Evolutionary conservation across 768 basidiomycete species (phyloP).

Genomic region (Mycena polygramma): DNA sequence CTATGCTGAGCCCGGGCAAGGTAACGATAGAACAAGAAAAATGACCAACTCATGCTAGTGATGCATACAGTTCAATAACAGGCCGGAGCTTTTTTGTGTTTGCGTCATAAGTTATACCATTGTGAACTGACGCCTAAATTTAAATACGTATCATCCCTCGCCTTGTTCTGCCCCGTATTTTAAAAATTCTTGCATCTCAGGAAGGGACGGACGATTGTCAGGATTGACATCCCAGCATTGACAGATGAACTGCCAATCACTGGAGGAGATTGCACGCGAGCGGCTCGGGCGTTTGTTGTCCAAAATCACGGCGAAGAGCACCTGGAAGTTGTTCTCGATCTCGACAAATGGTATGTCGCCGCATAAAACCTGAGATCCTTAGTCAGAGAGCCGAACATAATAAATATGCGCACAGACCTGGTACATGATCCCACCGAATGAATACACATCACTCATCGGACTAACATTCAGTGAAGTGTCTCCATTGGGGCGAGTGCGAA

Average conservation of each 20-base stretch:
- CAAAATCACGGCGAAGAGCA: not conserved
- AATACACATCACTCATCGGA: slow-evolving; percentile 20
- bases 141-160: not conserved
- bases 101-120: too few relatives aligned
- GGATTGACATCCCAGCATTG: slow-evolving; percentile 9
- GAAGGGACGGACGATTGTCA: not conserved
- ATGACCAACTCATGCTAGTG: too few relatives aligned
- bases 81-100: too few relatives aligned
- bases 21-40: too few relatives aligned
- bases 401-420: not conserved
- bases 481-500: not conserved
- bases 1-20: too few relatives aligned
- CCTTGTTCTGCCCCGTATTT: too few relatives aligned
- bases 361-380: not conserved
- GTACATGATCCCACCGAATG: slow-evolving; percentile 22
- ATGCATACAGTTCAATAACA: too few relatives aligned
- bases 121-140: too few relatives aligned
- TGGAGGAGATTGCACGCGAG: not conserved
- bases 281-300: not conserved
- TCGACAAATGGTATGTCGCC: slow-evolving; percentile 6
- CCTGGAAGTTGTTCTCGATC: not conserved
- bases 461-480: slow-evolving; percentile 9
- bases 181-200: not conserved
- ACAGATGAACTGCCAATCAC: slow-evolving; percentile 9
- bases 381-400: not conserved